phyloP scores from a whole-genome alignment of 2,329 filamentous ascomycete species.

The Talaromyces sp. region DNA sequence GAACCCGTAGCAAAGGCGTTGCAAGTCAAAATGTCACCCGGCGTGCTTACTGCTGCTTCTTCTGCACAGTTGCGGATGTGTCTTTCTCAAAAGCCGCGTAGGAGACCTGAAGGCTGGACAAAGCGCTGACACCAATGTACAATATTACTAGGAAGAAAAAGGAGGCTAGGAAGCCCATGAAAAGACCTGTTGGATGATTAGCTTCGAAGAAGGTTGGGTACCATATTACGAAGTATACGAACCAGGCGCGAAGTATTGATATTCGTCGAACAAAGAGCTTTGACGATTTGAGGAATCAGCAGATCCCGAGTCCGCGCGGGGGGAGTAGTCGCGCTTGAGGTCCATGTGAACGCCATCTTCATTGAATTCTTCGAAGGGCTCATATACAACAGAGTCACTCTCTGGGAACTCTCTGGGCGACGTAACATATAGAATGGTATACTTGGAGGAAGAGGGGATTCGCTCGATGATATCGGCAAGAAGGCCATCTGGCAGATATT shows the following conservation, averaged over 20 bases:
- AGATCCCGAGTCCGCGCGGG: conserved; percentile 17
- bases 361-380: conserved; percentile 59
- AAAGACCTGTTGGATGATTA: conserved; percentile 65
- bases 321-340: conserved; percentile 66
- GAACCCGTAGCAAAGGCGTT: conserved; percentile 5
- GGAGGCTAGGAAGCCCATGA: conserved; percentile 76
- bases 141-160: conserved; percentile 76
- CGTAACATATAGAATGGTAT: conserved; percentile 77
- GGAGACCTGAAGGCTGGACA: conserved; percentile 81
- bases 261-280: conserved; percentile 73
- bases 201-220: conserved; percentile 6
- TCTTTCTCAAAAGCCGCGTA: conserved; percentile 98
- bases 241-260: conserved; percentile 93
- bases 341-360: conserved; percentile 68
- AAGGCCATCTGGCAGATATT: conserved; percentile 45
- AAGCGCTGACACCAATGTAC: conserved; percentile 73
- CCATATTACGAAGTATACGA: conserved; percentile 33
- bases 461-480: conserved; percentile 51
- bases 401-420: conserved; percentile 53
- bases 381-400: conserved; percentile 55
- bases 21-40: conserved; percentile 8
- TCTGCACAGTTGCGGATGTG: conserved; percentile 84
- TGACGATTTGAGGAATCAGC: conserved; percentile 43
- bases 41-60: conserved; percentile 65
- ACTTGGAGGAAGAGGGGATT: conserved; percentile 57